A percentile compares a stretch with the other conserved stretches of the same genome.
Conservation (phyloP, 2,329 filamentous ascomycete genomes). For the Cladosporium sp. region DNA sequence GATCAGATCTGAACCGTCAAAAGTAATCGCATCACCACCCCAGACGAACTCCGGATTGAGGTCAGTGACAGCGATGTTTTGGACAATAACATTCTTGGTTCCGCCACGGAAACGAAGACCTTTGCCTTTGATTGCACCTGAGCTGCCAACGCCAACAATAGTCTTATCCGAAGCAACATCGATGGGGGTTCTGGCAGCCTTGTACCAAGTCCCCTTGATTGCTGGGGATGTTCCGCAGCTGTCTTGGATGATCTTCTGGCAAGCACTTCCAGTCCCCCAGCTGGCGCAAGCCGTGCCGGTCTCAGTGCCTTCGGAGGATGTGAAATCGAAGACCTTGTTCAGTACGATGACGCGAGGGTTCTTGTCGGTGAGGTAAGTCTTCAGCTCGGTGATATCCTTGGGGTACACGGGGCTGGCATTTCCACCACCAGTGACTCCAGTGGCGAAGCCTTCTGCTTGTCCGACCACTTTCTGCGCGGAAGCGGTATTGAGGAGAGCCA, state of each 20-base stretch:
- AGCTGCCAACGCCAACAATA: constrained; percentile 40
- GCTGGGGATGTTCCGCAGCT: constrained; percentile 48
- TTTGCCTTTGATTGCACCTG: constrained; percentile 42
- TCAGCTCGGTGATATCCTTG: neutral
- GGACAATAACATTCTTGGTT: constrained; percentile 40
- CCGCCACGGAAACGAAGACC: constrained; percentile 41
- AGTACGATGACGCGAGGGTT: constrained; percentile 1
- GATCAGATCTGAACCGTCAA: constrained; percentile 34
- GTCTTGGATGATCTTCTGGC: constrained; percentile 54
- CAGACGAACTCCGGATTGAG: constrained; percentile 39
- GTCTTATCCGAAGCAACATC: constrained; percentile 38
- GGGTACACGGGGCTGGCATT: constrained; percentile 40
- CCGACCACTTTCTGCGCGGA: constrained; percentile 30
- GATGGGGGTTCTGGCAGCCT: neutral
- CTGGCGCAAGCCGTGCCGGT: constrained; percentile 59
- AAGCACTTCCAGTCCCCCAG: constrained; percentile 53
- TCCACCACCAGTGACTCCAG: constrained; percentile 61
- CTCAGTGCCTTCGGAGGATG: constrained; percentile 29
- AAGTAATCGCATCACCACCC: constrained; percentile 38
- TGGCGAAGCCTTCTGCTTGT: constrained; percentile 49
- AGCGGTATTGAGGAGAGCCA: neutral
- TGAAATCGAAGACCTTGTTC: constrained; percentile 51
- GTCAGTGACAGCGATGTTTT: constrained; percentile 40
- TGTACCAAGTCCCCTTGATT: neutral
- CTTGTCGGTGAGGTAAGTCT: neutral